phyloP scores from a whole-genome alignment of 768 basidiomycete genomes.

The Mycena polygramma region DNA sequence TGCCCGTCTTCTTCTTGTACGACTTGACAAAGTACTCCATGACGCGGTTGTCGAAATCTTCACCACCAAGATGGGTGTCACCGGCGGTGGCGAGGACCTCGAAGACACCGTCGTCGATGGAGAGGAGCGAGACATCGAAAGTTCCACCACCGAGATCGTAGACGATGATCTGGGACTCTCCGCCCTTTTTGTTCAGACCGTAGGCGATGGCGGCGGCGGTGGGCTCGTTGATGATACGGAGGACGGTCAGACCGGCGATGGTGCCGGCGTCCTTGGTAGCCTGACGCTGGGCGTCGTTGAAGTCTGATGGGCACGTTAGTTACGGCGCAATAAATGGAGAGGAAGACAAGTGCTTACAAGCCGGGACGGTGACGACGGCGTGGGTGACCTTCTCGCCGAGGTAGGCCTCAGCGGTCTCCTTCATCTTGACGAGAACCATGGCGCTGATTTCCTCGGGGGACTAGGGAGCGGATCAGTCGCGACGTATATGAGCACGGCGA shows the following conservation, averaged over 20 bases:
- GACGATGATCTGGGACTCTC: constrained; percentile 96
- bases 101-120: constrained; percentile 94
- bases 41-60: constrained; percentile 95
- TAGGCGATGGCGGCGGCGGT: constrained; percentile 98
- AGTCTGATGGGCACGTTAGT: constrained; percentile 66
- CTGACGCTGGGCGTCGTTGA: constrained; percentile 99
- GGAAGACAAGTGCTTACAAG: constrained; percentile 65
- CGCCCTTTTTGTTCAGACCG: constrained; percentile 96
- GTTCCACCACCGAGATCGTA: constrained; percentile 99
- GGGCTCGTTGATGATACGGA: constrained; percentile 98
- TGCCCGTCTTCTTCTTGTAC: constrained; percentile 94
- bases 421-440: constrained; percentile 98
- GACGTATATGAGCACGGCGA: background rate
- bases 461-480: constrained; percentile 52
- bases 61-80: constrained; percentile 95
- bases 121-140: constrained; percentile 97
- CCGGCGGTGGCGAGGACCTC: constrained; percentile 93
- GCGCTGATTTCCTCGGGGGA: constrained; percentile 95
- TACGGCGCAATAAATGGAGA: background rate
- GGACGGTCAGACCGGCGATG: constrained; percentile 93
- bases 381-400: constrained; percentile 96
- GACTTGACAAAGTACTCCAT: constrained; percentile 91
- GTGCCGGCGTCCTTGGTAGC: constrained; percentile 98
- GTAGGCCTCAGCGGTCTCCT: constrained; percentile 99
- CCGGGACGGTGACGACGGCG: constrained; percentile 98